Base-by-base conservation (phyloP, 2,329 filamentous ascomycete genomes). In the Sporothrix phasma region DNA sequence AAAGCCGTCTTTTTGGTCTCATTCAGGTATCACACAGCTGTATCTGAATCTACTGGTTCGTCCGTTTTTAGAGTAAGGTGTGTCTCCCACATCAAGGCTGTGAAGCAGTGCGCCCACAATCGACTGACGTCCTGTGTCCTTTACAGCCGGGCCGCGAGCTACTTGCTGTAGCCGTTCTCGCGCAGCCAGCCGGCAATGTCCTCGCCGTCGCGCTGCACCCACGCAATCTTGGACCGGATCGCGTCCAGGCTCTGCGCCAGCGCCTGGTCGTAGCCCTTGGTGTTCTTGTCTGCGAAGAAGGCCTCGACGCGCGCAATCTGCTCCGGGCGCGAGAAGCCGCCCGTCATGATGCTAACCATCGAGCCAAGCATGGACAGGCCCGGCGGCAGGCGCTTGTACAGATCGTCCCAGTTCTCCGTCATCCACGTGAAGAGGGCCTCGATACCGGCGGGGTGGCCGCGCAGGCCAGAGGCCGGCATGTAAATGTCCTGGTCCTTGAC, bases 401-500 rank as follows among this genome's bases (percentile, higher is more conserved):
- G 80, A 39, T 84, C 81, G n/a, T 90, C 89, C 92, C 93, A 97
- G 77, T 96, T 94, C 69, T 86, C 81, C 73, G 87, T 89, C 79
- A 96, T 81, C 89, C 90, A 97, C 19, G 74, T 76, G 82, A 89
- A 97, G 64, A 96, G 82, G 7, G 89, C 89, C 64, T 89, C 80
- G 64, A 96, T 88, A 69, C 93, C 93, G 49, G 86, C 85, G 7
- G 85, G 78, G 73, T 95, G 90, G 62, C 84, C 84, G 65, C 92
- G 85, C 31, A 97, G 83, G 7, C 89, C 89, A 39, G 85, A 84
- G 45, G 94, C 84, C 1, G 93, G 92, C 73, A 96, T 86, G 78
- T 96, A 97, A 68, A 97, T 87, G 74, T 97, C 93, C 75, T 97
- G 93, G 68, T 89, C 91, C 80, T 95, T 96, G 76, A 97, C 88